phyloP scores from a whole-genome alignment of 2,329 filamentous ascomycete species.

The Periconia sp. region DNA sequence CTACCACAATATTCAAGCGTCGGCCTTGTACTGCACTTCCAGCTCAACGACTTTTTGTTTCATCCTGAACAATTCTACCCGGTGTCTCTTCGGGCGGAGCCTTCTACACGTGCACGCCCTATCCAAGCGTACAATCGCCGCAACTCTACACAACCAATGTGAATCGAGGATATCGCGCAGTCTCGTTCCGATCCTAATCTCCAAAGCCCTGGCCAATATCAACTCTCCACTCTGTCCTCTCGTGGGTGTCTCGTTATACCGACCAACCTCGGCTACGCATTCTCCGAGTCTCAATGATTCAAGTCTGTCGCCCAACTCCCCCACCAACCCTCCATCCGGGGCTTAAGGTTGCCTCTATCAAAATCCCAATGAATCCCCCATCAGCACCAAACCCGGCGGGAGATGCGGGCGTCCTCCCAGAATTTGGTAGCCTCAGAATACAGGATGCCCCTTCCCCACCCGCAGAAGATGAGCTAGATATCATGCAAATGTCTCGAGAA shows the following conservation, averaged over 20 bases:
- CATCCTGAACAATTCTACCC: no score
- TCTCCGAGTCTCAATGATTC: conserved; percentile 35
- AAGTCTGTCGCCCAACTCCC: conserved; percentile 39
- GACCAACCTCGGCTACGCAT: conserved; percentile 31
- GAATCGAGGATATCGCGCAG: no score
- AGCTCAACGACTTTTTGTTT: no score
- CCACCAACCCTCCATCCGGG: conserved; percentile 37
- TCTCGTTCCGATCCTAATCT: no score
- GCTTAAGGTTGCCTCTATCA: conserved; percentile 31
- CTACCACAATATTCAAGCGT: no score
- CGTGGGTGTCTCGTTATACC: conserved; percentile 8
- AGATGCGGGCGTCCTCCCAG: conserved; percentile 48
- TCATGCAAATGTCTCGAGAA: conserved; percentile 74
- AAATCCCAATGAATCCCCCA: conserved; percentile 37
- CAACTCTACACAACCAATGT: no score
- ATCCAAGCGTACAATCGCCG: no score
- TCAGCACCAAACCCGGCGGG: conserved; percentile 49
- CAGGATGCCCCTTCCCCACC: conserved; percentile 48
- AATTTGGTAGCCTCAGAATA: conserved; percentile 37
- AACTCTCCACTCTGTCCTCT: conserved; percentile 1
- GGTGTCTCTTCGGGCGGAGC: no score
- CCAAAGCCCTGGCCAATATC: not conserved
- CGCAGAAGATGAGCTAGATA: conserved; percentile 62
- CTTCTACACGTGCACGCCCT: no score
- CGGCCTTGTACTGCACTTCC: no score